Base-by-base conservation (phyloP, 2,329 filamentous ascomycete species). In the Ascochyta pisi region DNA sequence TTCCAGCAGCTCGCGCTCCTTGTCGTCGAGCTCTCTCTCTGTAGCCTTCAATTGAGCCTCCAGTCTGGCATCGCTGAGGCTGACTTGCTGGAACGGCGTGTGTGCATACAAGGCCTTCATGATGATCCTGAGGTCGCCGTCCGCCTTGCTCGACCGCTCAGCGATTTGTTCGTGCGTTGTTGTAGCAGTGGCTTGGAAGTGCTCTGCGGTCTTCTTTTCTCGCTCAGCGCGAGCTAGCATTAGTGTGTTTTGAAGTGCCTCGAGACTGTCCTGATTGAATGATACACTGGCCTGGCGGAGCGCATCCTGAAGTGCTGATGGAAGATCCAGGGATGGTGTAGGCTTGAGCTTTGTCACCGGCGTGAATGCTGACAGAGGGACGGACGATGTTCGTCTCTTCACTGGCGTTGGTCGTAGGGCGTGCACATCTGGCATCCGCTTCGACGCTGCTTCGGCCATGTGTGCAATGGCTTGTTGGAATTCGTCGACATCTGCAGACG, bases 31-130 rank as follows among this genome's bases (percentile, higher is more conserved):
- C 23, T 73, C 65, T 29, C 54, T 54, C 54, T 79, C 77, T 57
- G 79, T 64, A 13, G 57, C 57, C 24, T 73, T 72, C 51, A 80
- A 19, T 23, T 68, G 63, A 5, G 59, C 62, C 27, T 77, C 70
- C 35, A 74, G 38, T 31, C 60, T 62, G 12, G 61, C 37, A 40
- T 70, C 58, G 0, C 60, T 63, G 50, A 75, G 51, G 39, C 61
- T 58, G 29, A 75, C 64, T 23, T 63, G 53, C 39, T 65, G 59
- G 54, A 71, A 76, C 15, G 67, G 62, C 4, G 70, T 73, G 38
- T 78, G 71, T n/a, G 68, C 67, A 57, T 76, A 78, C 27, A 80
- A 58, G 4, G 73, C 74, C 16, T 66, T 61, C 19, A 76, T 48
- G 35, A 81, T 64, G 26, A 67, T 70, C n/a, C 72, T 67, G 41